Conservation (phyloP, 768 basidiomycete species). For the Tricholoma matsutake region DNA sequence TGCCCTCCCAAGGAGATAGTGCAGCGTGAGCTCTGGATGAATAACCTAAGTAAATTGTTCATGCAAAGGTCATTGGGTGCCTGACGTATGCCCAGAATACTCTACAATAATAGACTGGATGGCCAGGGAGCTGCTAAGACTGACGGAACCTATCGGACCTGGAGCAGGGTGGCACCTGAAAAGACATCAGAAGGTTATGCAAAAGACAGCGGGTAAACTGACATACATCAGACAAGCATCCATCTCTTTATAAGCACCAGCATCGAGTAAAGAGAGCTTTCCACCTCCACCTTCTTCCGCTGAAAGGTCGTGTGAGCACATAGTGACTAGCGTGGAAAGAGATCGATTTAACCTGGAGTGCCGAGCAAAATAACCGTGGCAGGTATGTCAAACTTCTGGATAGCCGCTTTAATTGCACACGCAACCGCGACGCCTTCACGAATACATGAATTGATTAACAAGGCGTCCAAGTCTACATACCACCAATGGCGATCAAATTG, state of each 20-base stretch:
- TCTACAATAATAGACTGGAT: constrained; percentile 59
- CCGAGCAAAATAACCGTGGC: constrained; percentile 73
- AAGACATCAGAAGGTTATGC: neutral
- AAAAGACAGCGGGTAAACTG: neutral
- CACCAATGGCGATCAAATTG: constrained; percentile 73
- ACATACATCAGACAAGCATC: constrained; percentile 73
- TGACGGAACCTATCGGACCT: constrained; percentile 66
- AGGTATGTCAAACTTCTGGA: constrained; percentile 58
- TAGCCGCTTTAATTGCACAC: constrained; percentile 57
- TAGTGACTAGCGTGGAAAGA: neutral
- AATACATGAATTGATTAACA: neutral
- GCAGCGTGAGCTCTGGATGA: constrained; percentile 66
- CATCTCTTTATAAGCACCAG: constrained; percentile 77
- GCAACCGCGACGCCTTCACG: constrained; percentile 67
- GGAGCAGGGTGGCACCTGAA: constrained; percentile 79
- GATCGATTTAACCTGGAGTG: constrained; percentile 57
- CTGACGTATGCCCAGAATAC: constrained; percentile 71
- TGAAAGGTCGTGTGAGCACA: constrained; percentile 21
- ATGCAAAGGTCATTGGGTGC: neutral
- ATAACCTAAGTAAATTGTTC: neutral
- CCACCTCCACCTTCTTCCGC: constrained; percentile 80
- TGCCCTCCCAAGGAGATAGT: constrained; percentile 81
- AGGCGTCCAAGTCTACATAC: constrained; percentile 14
- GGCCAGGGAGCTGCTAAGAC: constrained; percentile 62
- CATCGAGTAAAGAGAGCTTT: constrained; percentile 63